phyloP scores from a whole-genome alignment of 2,329 filamentous ascomycete species.

The Neopestalotiopsis sp. region DNA sequence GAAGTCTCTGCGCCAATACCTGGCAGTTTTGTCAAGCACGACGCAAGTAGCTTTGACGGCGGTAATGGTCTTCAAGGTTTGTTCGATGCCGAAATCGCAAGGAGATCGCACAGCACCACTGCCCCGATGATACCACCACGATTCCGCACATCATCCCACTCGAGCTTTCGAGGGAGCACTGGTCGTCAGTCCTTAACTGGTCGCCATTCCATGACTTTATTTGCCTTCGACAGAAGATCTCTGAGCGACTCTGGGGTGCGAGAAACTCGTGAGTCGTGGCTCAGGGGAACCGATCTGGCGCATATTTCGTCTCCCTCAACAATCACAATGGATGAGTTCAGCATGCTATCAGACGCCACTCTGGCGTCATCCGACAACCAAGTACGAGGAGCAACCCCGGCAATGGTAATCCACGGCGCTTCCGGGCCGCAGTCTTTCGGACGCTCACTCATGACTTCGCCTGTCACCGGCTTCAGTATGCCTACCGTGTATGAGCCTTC shows the following conservation, averaged over 20 bases:
- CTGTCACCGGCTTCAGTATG: constrained; percentile 23
- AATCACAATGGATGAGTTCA: background rate
- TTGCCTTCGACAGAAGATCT: background rate
- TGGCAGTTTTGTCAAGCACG: constrained; percentile 32
- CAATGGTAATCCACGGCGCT: background rate
- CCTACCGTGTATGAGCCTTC: constrained; percentile 30
- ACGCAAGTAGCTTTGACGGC: constrained; percentile 22
- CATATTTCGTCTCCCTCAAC: background rate
- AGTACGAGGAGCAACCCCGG: constrained; percentile 1
- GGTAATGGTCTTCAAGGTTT: constrained; percentile 22
- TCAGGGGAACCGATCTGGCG: background rate
- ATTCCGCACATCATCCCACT: background rate
- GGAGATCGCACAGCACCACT: constrained; percentile 1
- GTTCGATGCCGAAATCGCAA: constrained; percentile 24
- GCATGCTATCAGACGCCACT: constrained; percentile 8
- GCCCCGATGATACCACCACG: background rate
- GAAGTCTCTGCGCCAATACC: constrained; percentile 36
- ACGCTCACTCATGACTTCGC: constrained; percentile 4
- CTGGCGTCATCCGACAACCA: background rate
- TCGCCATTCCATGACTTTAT: background rate
- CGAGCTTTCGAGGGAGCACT: constrained; percentile 17
- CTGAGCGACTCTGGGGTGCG: constrained; percentile 7
- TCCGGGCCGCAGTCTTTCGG: background rate
- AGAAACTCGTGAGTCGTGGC: constrained; percentile 15
- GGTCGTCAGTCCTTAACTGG: background rate